These are phyloP conservation scores for Sclerotinia borealis DNA, from an alignment of 2,329 filamentous ascomycete species.

Conservation along the genomic window DNA sequence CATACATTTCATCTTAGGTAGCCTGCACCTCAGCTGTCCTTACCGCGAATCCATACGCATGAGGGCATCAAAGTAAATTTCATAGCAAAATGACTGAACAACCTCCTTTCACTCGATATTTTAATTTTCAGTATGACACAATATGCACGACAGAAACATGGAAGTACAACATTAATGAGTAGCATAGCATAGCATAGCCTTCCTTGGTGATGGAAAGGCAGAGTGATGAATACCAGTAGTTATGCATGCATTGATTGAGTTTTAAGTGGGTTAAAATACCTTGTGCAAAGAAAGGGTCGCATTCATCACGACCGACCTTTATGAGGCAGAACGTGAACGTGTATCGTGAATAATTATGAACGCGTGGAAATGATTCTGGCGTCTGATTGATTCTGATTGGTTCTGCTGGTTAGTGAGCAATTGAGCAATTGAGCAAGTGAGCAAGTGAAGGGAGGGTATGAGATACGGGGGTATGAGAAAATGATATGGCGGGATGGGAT, in stretches of 20 bases:
- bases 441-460: no score
- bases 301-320: not conserved
- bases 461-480: no score
- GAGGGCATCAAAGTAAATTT: not conserved
- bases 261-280: not conserved
- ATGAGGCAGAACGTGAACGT: not conserved
- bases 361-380: not conserved
- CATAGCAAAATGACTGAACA: not conserved
- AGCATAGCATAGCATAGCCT: not conserved
- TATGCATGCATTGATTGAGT: not conserved
- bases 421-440: no score
- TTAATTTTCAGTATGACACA: not conserved
- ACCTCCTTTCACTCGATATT: not conserved
- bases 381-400: not conserved
- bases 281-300: slow-evolving; percentile 1
- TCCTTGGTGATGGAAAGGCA: not conserved
- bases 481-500: no score
- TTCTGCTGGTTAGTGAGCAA: no score
- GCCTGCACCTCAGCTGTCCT: not conserved
- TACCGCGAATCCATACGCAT: not conserved
- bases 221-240: not conserved
- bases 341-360: no score
- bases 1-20: not conserved
- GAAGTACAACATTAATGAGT: not conserved
- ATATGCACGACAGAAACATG: not conserved